A percentile compares a stretch with the other conserved stretches of the same genome.
Conservation (phyloP, 2,329 filamentous ascomycete species). For the Epichloe scottii region DNA sequence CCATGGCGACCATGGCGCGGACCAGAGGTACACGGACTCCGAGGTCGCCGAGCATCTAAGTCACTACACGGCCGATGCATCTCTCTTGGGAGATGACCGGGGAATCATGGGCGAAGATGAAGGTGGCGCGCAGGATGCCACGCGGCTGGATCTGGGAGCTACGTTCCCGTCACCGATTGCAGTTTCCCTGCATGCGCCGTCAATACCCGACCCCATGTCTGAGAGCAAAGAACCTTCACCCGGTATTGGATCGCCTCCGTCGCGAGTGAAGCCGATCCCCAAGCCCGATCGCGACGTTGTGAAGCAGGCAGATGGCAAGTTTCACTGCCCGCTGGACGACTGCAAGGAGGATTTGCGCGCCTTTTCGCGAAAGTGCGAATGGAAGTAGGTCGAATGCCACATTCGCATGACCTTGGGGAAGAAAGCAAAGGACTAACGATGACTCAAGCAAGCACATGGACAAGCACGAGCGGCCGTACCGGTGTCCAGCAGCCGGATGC, state of each 20-base stretch:
- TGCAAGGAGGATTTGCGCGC: conserved; percentile 52
- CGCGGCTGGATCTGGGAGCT: conserved; percentile 26
- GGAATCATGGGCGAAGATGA: conserved; percentile 26
- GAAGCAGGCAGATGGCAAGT: conserved; percentile 62
- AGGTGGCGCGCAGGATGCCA: conserved; percentile 23
- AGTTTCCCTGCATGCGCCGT: conserved; percentile 17
- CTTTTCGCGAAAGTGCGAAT: conserved; percentile 81
- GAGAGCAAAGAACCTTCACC: conserved; percentile 24
- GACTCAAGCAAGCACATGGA: conserved; percentile 84
- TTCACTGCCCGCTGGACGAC: conserved; percentile 57
- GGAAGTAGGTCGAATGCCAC: conserved; percentile 55
- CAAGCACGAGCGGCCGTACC: conserved; percentile 89
- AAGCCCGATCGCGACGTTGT: conserved; percentile 45
- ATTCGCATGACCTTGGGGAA: background rate
- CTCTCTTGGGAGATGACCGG: conserved; percentile 12
- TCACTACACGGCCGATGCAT: conserved; percentile 28
- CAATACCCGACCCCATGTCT: conserved; percentile 20
- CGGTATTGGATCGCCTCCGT: conserved; percentile 18
- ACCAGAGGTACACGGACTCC: conserved; percentile 30
- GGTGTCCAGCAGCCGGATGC: conserved; percentile 70
- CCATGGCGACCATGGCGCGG: conserved; percentile 26
- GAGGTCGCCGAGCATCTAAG: conserved; percentile 30
- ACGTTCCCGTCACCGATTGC: conserved; percentile 24
- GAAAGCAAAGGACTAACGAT: conserved; percentile 11
- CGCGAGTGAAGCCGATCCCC: conserved; percentile 39